phyloP scores from a whole-genome alignment of 352 stramenopile genomes.

The Pythium monospermum region DNA sequence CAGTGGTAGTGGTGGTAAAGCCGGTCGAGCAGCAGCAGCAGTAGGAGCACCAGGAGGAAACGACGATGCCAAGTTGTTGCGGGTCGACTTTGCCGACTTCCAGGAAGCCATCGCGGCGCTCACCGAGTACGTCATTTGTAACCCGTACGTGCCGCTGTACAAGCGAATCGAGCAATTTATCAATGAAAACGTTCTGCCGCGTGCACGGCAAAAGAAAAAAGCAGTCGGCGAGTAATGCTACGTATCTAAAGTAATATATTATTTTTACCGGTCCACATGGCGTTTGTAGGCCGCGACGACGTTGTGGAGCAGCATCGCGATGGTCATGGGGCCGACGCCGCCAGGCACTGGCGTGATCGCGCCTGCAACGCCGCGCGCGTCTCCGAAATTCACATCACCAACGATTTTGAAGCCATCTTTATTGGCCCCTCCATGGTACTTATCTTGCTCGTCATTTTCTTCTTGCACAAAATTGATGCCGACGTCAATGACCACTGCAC shows the following conservation, averaged over 20 bases:
- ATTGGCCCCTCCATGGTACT: slow-evolving; percentile 50
- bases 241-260: slow-evolving; percentile 8
- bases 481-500: slow-evolving; percentile 97
- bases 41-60: no score
- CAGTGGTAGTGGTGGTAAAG: background rate
- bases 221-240: slow-evolving; percentile 8
- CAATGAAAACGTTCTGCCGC: slow-evolving; percentile 64
- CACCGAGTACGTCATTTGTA: slow-evolving; percentile 76
- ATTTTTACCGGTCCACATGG: slow-evolving; percentile 28
- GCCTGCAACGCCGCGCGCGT: slow-evolving; percentile 75
- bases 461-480: slow-evolving; percentile 97
- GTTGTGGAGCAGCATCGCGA: slow-evolving; percentile 93
- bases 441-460: slow-evolving; percentile 12
- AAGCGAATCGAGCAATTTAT: slow-evolving; percentile 79
- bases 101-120: slow-evolving; percentile 66
- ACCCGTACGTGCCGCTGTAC: slow-evolving; percentile 69
- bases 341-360: slow-evolving; percentile 96
- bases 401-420: slow-evolving; percentile 94
- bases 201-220: slow-evolving; percentile 66
- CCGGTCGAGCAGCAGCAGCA: no score
- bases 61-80: slow-evolving; percentile 21
- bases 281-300: slow-evolving; percentile 72
- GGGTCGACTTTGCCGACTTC: slow-evolving; percentile 63
- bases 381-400: slow-evolving; percentile 94
- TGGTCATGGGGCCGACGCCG: slow-evolving; percentile 99